Conservation (phyloP, 305 asterid genomes). For the Fraxinus floribunda region DNA sequence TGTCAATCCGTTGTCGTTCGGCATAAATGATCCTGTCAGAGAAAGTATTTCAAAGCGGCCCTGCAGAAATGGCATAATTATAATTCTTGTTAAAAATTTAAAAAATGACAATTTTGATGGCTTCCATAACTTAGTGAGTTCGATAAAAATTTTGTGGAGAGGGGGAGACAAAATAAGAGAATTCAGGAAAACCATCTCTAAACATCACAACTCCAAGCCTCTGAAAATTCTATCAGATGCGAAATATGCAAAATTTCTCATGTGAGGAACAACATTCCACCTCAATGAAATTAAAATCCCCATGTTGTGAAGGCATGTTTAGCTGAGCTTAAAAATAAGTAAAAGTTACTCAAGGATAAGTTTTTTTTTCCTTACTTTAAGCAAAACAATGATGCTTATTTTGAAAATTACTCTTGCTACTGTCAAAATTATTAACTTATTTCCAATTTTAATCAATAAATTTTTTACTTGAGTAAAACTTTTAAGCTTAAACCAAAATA, state of each 20-base stretch:
- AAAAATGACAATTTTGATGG: background rate
- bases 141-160: background rate
- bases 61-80: slow-evolving; percentile 38
- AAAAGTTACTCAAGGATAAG: background rate
- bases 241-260: background rate
- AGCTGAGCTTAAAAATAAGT: background rate
- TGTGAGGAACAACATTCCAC: background rate
- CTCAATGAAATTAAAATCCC: background rate
- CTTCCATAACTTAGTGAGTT: background rate
- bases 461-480: background rate
- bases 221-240: background rate
- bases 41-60: slow-evolving; percentile 87
- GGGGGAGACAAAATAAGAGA: background rate
- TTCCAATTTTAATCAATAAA: background rate
- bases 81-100: background rate
- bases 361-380: background rate
- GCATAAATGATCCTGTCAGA: slow-evolving; percentile 77
- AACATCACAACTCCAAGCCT: background rate
- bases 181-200: background rate
- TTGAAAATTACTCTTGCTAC: background rate
- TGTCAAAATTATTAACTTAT: background rate
- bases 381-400: background rate
- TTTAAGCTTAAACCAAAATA: background rate
- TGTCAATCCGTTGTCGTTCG: slow-evolving; percentile 68
- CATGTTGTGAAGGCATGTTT: background rate